These are phyloP conservation scores for Talaromyces sp. DNA, from an alignment of 2,329 filamentous ascomycete genomes.

Conservation along the genomic window DNA sequence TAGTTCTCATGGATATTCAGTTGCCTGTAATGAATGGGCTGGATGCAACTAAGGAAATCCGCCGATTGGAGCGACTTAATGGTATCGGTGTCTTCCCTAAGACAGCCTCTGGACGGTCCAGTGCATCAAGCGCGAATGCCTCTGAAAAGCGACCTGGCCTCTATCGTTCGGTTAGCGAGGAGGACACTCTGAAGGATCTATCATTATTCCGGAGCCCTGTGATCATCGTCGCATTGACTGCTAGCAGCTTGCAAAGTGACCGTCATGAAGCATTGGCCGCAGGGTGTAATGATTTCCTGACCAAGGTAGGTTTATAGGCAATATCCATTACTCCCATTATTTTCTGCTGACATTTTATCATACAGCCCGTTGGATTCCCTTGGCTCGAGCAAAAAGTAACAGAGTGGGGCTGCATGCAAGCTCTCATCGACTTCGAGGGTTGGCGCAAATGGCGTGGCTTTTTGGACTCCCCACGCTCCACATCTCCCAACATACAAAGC, in stretches of 20 bases:
- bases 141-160: slow-evolving; percentile 25
- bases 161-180: slow-evolving; percentile 33
- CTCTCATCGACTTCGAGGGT: slow-evolving; percentile 95
- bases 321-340: background rate
- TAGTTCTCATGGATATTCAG: slow-evolving; percentile 98
- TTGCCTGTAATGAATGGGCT: slow-evolving; percentile 94
- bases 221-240: slow-evolving; percentile 95
- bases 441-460: slow-evolving; percentile 98
- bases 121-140: slow-evolving; percentile 35
- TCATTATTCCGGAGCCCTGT: slow-evolving; percentile 89
- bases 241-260: slow-evolving; percentile 91
- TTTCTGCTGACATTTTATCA: slow-evolving; percentile 8
- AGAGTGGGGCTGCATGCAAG: slow-evolving; percentile 99
- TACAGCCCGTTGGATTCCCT: slow-evolving; percentile 90
- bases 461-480: slow-evolving; percentile 35
- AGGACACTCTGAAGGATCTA: slow-evolving; percentile 41
- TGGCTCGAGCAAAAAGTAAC: slow-evolving; percentile 98
- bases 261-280: slow-evolving; percentile 91
- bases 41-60: slow-evolving; percentile 92
- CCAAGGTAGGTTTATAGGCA: slow-evolving; percentile 68
- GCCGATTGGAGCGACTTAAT: slow-evolving; percentile 84
- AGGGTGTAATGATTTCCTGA: slow-evolving; percentile 97
- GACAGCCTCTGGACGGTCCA: slow-evolving; percentile 59
- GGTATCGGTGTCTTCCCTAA: slow-evolving; percentile 87
- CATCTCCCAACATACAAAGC: slow-evolving; percentile 22